phyloP scores from a whole-genome alignment of 116 monocot genomes.

The Zostera marina region DNA sequence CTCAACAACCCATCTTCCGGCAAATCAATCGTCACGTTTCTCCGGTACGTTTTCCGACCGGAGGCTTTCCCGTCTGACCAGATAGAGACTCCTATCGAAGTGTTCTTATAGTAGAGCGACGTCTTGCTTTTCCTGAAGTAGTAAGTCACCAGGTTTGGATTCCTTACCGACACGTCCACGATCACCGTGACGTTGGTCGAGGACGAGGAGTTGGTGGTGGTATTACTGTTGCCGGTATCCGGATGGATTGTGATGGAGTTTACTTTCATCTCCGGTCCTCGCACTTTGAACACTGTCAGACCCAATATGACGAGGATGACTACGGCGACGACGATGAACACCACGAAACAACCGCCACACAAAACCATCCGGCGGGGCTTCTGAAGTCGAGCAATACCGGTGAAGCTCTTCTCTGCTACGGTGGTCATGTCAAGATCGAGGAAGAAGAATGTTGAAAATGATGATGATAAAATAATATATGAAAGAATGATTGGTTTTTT shows the following conservation, averaged over 20 bases:
- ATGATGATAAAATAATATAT: too few relatives aligned
- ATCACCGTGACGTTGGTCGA: constrained; percentile 2
- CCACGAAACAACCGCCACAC: neutral
- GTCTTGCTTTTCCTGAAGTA: constrained; percentile 6
- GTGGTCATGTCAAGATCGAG: too few relatives aligned
- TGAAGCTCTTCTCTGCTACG: too few relatives aligned
- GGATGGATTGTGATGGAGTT: constrained; percentile 12
- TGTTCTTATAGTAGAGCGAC: constrained; percentile 6
- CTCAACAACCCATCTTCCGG: neutral
- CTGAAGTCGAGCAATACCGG: too few relatives aligned
- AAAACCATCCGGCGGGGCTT: neutral
- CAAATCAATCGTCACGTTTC: constrained; percentile 14
- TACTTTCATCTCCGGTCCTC: constrained; percentile 10
- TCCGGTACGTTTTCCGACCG: neutral
- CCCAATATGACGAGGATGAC: constrained; percentile 3
- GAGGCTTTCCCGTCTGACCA: neutral
- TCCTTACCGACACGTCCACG: constrained; percentile 12
- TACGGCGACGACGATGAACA: neutral
- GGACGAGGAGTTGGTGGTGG: neutral
- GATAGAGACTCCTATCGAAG: neutral
- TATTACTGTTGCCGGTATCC: too few relatives aligned
- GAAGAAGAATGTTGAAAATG: too few relatives aligned
- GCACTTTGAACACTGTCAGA: constrained; percentile 11
- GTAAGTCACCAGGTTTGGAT: constrained; percentile 11
- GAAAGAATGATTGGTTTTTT: too few relatives aligned